A percentile compares a stretch with the other conserved stretches of the same genome.
These are phyloP conservation scores for Pachysandra terminalis DNA, from an alignment of 164 flowering plant species.

Conservation along the genomic window DNA sequence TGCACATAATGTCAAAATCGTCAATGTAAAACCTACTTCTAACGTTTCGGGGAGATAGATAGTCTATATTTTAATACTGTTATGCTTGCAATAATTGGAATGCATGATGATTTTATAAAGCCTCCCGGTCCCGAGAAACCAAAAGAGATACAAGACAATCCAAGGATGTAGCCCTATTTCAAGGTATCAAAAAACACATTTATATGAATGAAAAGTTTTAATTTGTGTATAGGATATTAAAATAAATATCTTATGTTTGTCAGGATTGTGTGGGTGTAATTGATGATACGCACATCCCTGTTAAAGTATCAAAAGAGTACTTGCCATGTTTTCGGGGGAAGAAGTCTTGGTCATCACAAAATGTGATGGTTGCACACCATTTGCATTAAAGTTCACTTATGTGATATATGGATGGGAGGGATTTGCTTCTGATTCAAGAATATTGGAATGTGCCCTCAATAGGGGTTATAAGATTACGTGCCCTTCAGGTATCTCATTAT, in stretches of 20 bases:
- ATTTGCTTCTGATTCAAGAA: slow-evolving; percentile 1
- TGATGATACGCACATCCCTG: no score
- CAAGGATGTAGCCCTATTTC: no score
- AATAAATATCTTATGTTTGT: no score
- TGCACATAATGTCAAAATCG: slow-evolving; percentile 2
- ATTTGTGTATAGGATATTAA: no score
- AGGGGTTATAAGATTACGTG: slow-evolving; percentile 2
- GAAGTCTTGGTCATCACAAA: slow-evolving; percentile 7
- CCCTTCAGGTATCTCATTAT: slow-evolving; percentile 1
- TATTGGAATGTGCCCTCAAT: not conserved
- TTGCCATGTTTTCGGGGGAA: no score
- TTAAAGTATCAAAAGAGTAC: no score
- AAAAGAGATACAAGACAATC: not conserved
- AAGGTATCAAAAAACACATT: no score
- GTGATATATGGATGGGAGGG: slow-evolving; percentile 10
- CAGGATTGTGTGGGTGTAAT: no score
- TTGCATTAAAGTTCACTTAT: slow-evolving; percentile 11
- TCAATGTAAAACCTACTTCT: not conserved
- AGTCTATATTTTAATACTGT: slow-evolving; percentile 10
- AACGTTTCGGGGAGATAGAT: not conserved
- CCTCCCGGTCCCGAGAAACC: slow-evolving; percentile 3
- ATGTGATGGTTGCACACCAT: slow-evolving; percentile 6
- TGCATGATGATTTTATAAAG: slow-evolving; percentile 6
- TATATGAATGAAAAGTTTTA: no score
- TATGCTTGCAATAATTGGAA: not conserved